Percentiles rank a stretch among this genome's conserved stretches.
Conservation (phyloP, 2,329 filamentous ascomycete species). For the Pseudopithomyces maydicus region DNA sequence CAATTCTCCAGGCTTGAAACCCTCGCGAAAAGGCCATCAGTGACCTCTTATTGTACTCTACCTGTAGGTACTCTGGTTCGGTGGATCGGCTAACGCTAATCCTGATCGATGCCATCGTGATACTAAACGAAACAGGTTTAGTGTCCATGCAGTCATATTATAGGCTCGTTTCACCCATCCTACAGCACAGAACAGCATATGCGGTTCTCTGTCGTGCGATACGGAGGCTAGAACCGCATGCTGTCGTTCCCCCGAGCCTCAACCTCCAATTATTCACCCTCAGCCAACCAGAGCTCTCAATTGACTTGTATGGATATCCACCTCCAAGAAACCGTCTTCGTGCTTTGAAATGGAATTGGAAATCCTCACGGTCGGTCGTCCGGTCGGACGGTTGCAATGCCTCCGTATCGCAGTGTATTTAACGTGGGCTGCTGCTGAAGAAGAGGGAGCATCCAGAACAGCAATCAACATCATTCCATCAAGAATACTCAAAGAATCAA, state of each 20-base stretch:
- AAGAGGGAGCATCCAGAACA: not conserved
- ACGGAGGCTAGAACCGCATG: not conserved
- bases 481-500: not conserved
- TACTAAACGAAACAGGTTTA: not conserved
- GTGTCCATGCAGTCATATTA: not conserved
- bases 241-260: constrained; percentile 1
- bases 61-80: not conserved
- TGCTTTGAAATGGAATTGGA: constrained; percentile 10
- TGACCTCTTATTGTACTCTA: not conserved
- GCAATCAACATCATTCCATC: not conserved
- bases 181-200: not conserved
- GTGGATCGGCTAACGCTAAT: not conserved
- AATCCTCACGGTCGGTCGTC: not conserved
- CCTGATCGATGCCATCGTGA: not conserved
- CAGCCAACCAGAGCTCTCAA: not conserved
- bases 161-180: not conserved
- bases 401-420: not conserved
- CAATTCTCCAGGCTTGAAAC: not conserved
- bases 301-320: constrained; percentile 10
- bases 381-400: not conserved
- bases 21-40: not conserved
- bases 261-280: not conserved
- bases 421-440: not conserved
- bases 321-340: constrained; percentile 35
- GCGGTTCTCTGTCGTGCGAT: not conserved